phyloP scores from a whole-genome alignment of 495 filamentous ascomycete species.

The Bombardia bombarda region DNA sequence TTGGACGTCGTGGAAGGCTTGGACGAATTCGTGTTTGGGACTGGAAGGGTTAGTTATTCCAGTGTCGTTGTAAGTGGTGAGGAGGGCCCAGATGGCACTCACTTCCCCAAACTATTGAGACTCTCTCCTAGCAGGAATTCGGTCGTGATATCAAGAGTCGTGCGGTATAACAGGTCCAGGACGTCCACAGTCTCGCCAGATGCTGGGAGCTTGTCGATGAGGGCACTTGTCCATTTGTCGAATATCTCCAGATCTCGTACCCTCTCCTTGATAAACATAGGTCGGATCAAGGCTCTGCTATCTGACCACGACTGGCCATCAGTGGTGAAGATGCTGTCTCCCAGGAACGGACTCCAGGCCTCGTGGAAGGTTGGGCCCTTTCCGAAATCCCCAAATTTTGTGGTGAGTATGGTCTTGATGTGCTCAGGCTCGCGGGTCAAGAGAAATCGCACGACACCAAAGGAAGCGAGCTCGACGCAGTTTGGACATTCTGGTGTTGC shows the following conservation, averaged over 20 bases:
- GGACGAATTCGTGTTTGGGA: constrained; percentile 41
- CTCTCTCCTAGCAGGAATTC: constrained; percentile 50
- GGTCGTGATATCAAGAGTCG: constrained; percentile 52
- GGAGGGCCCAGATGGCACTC: not conserved
- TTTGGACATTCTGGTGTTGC: constrained; percentile 29
- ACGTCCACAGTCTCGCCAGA: constrained; percentile 39
- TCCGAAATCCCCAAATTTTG: constrained; percentile 48
- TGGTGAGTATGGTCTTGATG: constrained; percentile 48
- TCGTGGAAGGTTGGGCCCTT: constrained; percentile 44
- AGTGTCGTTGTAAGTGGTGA: not conserved
- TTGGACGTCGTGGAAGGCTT: constrained; percentile 48
- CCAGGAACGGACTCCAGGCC: constrained; percentile 47
- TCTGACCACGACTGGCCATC: constrained; percentile 49
- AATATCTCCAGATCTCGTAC: constrained; percentile 40
- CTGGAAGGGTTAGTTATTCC: constrained; percentile 8
- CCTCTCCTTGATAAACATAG: constrained; percentile 50
- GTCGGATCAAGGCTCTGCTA: constrained; percentile 44
- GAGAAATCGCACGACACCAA: constrained; percentile 31
- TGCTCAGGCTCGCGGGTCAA: constrained; percentile 49
- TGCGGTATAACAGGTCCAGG: constrained; percentile 45
- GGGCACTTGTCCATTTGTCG: constrained; percentile 35
- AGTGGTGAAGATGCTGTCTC: constrained; percentile 51
- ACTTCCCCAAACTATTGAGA: constrained; percentile 45
- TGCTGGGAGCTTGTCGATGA: constrained; percentile 32
- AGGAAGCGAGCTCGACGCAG: constrained; percentile 26